Evolutionary conservation across 78 protist species (phyloP).

Genomic region (Dictyostelium purpureum): DNA sequence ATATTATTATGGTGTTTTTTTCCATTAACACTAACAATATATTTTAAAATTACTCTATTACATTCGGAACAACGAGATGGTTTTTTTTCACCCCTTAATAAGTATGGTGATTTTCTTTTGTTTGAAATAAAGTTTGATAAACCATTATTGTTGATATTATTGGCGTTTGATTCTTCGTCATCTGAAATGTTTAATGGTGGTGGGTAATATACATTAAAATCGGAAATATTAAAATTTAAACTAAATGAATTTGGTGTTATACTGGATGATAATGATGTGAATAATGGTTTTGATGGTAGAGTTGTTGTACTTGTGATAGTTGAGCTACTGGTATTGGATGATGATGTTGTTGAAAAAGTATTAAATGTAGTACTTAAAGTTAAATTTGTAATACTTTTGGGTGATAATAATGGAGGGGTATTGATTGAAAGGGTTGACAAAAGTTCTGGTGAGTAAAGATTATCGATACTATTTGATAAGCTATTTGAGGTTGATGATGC

Average conservation of each 20-base stretch:
- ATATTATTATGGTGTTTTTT: not conserved
- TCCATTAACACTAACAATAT: not conserved
- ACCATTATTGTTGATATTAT: not conserved
- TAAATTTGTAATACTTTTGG: too few relatives aligned
- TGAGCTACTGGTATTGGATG: not conserved
- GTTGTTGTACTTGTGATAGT: not conserved
- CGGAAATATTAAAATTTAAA: too few relatives aligned
- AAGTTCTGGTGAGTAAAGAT: not conserved
- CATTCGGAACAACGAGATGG: not conserved
- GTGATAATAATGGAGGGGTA: too few relatives aligned
- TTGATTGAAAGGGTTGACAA: not conserved
- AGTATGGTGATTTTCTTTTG: constrained; percentile 10
- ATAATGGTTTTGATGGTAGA: too few relatives aligned
- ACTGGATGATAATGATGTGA: too few relatives aligned
- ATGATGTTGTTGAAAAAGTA: not conserved
- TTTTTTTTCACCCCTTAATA: not conserved
- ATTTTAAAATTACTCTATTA: constrained; percentile 24
- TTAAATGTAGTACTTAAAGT: not conserved
- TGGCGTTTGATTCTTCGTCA: not conserved
- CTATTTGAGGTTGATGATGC: not conserved
- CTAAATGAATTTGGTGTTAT: too few relatives aligned
- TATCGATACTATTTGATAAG: not conserved
- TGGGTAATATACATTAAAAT: constrained; percentile 12
- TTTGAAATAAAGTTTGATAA: not conserved
- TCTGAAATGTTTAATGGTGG: constrained; percentile 8